These are phyloP conservation scores for Silene conica DNA, from an alignment of 148 eudicot species.

Conservation along the genomic window DNA sequence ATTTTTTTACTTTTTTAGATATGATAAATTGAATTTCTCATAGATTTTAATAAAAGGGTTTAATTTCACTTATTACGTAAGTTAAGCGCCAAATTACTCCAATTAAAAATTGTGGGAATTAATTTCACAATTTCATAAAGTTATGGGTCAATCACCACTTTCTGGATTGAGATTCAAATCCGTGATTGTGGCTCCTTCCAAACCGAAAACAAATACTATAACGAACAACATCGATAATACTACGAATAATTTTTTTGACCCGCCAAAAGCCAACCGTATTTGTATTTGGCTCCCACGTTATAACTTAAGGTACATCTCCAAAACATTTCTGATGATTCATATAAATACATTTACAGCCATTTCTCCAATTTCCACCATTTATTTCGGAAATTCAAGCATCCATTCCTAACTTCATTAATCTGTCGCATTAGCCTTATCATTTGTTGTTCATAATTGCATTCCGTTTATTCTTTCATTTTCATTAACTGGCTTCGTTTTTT, in stretches of 20 bases:
- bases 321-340: background rate
- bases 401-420: conserved; percentile 12
- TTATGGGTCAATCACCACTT: too few species aligned
- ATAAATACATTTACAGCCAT: background rate
- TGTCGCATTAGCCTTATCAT: background rate
- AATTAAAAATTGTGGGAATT: too few species aligned
- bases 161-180: too few species aligned
- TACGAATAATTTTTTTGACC: background rate
- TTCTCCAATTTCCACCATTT: conserved; percentile 26
- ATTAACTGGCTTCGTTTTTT: conserved; percentile 10
- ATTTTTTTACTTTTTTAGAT: too few species aligned
- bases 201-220: too few species aligned
- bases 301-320: conserved; percentile 1
- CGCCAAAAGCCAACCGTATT: conserved; percentile 23
- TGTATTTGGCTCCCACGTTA: conserved; percentile 23
- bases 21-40: too few species aligned
- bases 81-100: too few species aligned
- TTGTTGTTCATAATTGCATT: background rate
- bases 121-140: too few species aligned
- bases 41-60: too few species aligned
- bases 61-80: too few species aligned
- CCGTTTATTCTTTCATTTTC: background rate
- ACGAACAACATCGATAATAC: too few species aligned
- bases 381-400: conserved; percentile 22
- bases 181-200: too few species aligned